These are phyloP conservation scores for Pseudonitzschia multistriata DNA, from an alignment of 108 stramenopile species.

Conservation along the genomic window DNA sequence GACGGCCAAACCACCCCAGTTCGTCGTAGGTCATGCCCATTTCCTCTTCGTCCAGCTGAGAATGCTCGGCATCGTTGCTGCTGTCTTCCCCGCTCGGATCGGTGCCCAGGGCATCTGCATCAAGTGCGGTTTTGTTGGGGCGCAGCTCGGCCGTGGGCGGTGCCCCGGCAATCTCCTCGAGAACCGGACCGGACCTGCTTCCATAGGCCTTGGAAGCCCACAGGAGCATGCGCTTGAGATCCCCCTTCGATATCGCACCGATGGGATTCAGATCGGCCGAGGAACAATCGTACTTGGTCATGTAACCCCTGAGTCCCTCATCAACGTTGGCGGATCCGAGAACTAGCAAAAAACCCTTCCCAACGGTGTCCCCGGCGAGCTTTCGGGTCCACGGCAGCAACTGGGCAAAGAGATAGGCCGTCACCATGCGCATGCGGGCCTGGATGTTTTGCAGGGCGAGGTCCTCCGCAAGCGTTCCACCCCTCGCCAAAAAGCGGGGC, in stretches of 20 bases:
- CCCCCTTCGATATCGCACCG: constrained; percentile 94
- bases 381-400: constrained; percentile 95
- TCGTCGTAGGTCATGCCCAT: constrained; percentile 99
- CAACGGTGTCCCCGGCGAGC: constrained; percentile 2
- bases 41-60: constrained; percentile 95
- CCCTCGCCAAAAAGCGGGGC: constrained; percentile 77
- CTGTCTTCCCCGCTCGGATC: not conserved
- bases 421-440: constrained; percentile 96
- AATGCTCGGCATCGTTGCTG: constrained; percentile 54
- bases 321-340: constrained; percentile 98
- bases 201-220: constrained; percentile 71
- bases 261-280: constrained; percentile 98
- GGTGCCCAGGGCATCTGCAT: not conserved
- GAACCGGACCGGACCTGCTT: constrained; percentile 29
- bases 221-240: constrained; percentile 82
- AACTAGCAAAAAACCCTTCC: constrained; percentile 90
- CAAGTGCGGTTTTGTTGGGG: constrained; percentile 55
- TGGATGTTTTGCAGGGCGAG: constrained; percentile 99
- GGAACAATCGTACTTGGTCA: constrained; percentile 99
- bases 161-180: constrained; percentile 90
- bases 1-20: constrained; percentile 89
- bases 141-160: constrained; percentile 97
- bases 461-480: constrained; percentile 91
- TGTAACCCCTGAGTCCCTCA: constrained; percentile 97
- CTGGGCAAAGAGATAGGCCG: constrained; percentile 96